Base-by-base conservation (phyloP, 2,329 filamentous ascomycete genomes). In the Alternaria sp. region DNA sequence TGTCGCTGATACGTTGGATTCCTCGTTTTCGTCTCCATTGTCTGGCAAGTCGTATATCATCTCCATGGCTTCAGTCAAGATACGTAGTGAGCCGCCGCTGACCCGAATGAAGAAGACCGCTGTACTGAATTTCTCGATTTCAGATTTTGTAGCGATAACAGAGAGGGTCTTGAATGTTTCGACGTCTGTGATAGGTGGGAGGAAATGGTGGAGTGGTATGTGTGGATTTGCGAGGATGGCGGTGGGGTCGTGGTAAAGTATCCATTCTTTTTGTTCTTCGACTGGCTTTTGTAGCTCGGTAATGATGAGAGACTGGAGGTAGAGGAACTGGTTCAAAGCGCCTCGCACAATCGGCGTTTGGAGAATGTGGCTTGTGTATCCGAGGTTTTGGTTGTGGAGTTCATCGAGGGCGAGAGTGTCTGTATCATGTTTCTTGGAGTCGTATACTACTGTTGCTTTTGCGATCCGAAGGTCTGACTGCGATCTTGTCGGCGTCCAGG, bases 361-460 rank as follows among this genome's bases (percentile, higher is more conserved):
- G 32, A 82, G 67, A 4, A 81, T 71, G 45, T 73, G 60, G 68
- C 78, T 76, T n/a, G 70, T 71, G 46, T 82, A 82, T n/a, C n/a
- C 4, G 30, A 36, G 26, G 7, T 43, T n/a, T 30, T 40, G 21
- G 9, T 10, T 17, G 45, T 57, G 30, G 11, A 23, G 30, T 4
- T 23, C 30, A 3, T 50, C 28, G 15, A 50, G 30, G 45, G 13
- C 15, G 15, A 40, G 25, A 13, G 1, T 26, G 28, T 1, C 7
- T 40, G 2, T 17, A n/a, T 32, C 30, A 8, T 19, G 12, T 5
- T 40, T 2, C 15, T 11, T 50, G 15, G 5, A 19, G 7, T 50
- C 5, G n/a, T 57, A 50, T 7, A 43, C 7, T 4, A 57, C 8
- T 1, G 55, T 57, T 2, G 45, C 45, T 17, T 57, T 57, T 26